Evolutionary conservation across 768 basidiomycete species (phyloP), one percentile per base, ranked within the genome.

Genomic region (Phylloporus rhodoxanthus): DNA sequence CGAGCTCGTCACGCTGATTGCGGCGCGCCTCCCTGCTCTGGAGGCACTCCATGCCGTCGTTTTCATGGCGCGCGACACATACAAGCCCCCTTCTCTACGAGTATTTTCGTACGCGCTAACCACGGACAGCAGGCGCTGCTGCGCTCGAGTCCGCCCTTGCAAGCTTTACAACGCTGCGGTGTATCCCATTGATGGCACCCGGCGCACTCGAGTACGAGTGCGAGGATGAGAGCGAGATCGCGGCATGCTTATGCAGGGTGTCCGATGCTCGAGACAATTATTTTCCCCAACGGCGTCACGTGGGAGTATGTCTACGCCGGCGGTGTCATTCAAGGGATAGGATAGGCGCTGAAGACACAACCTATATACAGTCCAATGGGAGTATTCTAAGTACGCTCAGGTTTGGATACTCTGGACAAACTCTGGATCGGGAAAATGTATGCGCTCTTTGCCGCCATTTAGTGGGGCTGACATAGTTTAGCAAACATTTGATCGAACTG

Each of bases 41-140:
- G 80, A 85, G 59, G 80, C 81, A 1, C 62, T 85, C 26, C 81
- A 84, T 57, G 66, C 84, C 26, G 80, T 85, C 9, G 70, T 81
- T 40, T 66, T 83, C 76, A 54, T 70, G 75, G 2, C 71, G 74
- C 13, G 77, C 76, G 46, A 72, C 70, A 2, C 66, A 72, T 40
- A 80, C 74, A 56, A 57, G 80, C 69, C 33, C 5, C 5, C 15
- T 3, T n/a, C 4, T 20, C 8, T 36, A 4, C 8, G 8, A 9
- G 17, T 36, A 8, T 19, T 26, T 8, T 26, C 8, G 15, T 2
- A 1, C 3, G 34, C 19, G 10, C 17, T 37, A 9, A 37, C 5
- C 9, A 8, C 19, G n/a, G 9, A 13, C 13, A 32, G 2, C 43
- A 79, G 79, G 70, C 71, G 21, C 59, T 70, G 9, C 58, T 83